Percentiles rank a stretch among this genome's conserved stretches.
phyloP scores from a whole-genome alignment of 208 protist species.

The Lotmaria passim region DNA sequence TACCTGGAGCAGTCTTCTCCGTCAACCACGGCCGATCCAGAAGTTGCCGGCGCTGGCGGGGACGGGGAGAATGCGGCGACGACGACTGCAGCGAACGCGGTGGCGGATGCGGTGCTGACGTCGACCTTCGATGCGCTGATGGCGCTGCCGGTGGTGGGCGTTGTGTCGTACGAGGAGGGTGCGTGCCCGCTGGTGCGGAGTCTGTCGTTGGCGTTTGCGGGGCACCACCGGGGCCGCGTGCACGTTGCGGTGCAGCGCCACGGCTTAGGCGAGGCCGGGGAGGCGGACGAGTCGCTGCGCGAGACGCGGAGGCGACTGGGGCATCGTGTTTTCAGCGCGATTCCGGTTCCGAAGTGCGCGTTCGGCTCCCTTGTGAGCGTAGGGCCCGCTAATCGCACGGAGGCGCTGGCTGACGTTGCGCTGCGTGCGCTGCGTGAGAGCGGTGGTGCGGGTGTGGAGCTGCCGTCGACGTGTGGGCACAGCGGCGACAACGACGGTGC shows the following conservation, averaged over 20 bases:
- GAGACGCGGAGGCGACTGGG: constrained; percentile 21
- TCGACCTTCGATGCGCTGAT: constrained; percentile 42
- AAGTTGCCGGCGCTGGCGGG: too few relatives aligned
- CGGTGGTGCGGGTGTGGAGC: constrained; percentile 11
- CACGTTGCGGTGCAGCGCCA: constrained; percentile 10
- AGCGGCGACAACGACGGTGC: constrained; percentile 3
- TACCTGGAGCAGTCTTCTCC: too few relatives aligned
- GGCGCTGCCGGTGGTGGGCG: constrained; percentile 49
- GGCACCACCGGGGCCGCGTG: constrained; percentile 39
- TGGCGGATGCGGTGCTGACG: constrained; percentile 1
- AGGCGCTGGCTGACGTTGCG: constrained; percentile 9
- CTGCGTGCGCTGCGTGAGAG: background rate
- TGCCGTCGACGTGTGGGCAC: constrained; percentile 25
- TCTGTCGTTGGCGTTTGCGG: constrained; percentile 46
- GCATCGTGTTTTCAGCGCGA: constrained; percentile 23
- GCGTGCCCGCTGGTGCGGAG: constrained; percentile 58
- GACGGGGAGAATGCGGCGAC: too few relatives aligned
- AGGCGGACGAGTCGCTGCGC: constrained; percentile 14
- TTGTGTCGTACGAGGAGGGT: constrained; percentile 45
- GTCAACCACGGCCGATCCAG: too few relatives aligned
- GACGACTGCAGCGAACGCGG: background rate
- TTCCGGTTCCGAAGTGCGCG: constrained; percentile 34
- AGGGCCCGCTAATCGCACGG: background rate
- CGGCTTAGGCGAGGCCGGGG: constrained; percentile 19
- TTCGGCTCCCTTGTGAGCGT: constrained; percentile 8